Evolutionary conservation across 106 monocot species (phyloP), one percentile per base, ranked within the genome.

Genomic region (Acanthochlamys bracteata): DNA sequence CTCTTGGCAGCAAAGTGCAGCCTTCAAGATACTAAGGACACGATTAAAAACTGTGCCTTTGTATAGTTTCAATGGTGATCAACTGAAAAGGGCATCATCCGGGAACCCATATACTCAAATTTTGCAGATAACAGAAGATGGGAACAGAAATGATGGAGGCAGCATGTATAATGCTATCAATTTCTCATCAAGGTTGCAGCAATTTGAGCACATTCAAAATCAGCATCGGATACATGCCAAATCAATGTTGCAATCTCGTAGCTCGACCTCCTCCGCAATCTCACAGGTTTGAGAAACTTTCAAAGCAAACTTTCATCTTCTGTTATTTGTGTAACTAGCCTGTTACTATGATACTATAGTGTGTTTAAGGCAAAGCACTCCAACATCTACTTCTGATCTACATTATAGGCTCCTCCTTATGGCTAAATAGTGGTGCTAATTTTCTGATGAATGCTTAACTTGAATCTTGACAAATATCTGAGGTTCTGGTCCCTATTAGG

Each of bases 11-110:
- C 96, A 96, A 96, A 91, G 96, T 74, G 73, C 78, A 39, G 96
- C 96, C 42, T 96, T 96, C 74, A 90, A 96, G 73, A 90, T 96
- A 80, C 68, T 96, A 33, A 57, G 79, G 69, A 88, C 87, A 59
- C 77, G 96, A 63, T 77, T 96, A 59, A 96, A 91, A 69, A 83
- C 83, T 55, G 79, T 96, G 11, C 90, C 96, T 11, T 75, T 80
- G 39, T 72, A 42, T 42, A 56, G 69, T 47, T 73, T 69, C 39
- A 61, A 19, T 24, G 66, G 20, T 53, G 80, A 80, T 41, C 77
- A 81, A 62, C 15, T 78, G 13, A 79, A 66, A 45, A 49, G 72
- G n/a, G 41, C 64, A 25, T 47, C 77, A 23, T 85, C 85, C 23
- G 79, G 66, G 42, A 84, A 77, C 57, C 75, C 80, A 52, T 71